Evolutionary conservation across 2,329 filamentous ascomycete species (phyloP), one percentile per base, ranked within the genome.

Genomic region (Chaetomiaceae sp.): DNA sequence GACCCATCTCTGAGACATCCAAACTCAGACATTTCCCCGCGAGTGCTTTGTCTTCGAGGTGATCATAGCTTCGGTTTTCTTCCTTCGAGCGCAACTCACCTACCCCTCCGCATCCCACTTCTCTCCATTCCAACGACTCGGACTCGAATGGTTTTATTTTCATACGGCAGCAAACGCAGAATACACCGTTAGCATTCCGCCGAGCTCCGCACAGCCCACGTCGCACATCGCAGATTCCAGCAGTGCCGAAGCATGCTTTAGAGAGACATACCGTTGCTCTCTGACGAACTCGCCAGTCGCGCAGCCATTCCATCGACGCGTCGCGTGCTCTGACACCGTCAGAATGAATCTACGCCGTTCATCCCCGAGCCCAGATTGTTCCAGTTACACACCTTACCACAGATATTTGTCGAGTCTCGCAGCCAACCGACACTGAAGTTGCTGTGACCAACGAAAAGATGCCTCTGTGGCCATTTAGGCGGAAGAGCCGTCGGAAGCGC

Each of bases 391-490:
- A 36, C 34, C 47, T 21, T 23, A 34, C 48, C 44, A 32, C 37
- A 37, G 20, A 20, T 42, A 16, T 9, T 21, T 32, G 5, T 30
- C 18, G 20, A 33, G 16, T 13, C 20, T n/a, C 14, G 27, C 16
- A 14, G 14, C 5, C 7, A 29, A 33, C 18, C 49, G 34, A 16
- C 45, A 32, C 16, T 48, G 44, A 52, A 14, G 9, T 37, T 16
- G 33, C 21, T 32, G 8, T 16, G 13, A 5, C 18, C 20, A 32
- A 5, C 11, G 13, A 2, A 11, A 58, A 42, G 21, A 92, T 92
- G 88, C 82, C 85, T 67, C 75, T 91, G 70, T 95, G 89, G 90
- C 88, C 85, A 57, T 95, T 95, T 71, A 79, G 85, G 71, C 84
- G 86, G 65, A 85, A 79, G 72, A 85, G 80, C 71, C 85, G 83